These are phyloP conservation scores for Xerophyta viscosa DNA, from an alignment of 106 monocot genomes.

Conservation along the genomic window DNA sequence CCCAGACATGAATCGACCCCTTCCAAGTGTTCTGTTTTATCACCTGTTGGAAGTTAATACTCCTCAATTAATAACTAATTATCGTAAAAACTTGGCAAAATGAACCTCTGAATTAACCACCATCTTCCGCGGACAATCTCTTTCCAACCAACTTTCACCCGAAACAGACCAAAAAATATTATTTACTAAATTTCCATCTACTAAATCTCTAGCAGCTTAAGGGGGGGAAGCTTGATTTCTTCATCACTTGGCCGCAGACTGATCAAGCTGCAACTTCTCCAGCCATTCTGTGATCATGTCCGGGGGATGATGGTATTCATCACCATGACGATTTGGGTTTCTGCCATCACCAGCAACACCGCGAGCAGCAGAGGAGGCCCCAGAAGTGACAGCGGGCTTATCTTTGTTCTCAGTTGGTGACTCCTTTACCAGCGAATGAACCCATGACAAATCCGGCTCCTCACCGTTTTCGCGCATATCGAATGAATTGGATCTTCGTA, in stretches of 20 bases:
- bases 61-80: conserved; percentile 17
- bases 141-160: background rate
- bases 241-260: conserved; percentile 38
- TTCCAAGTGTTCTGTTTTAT: conserved; percentile 7
- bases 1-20: conserved; percentile 20
- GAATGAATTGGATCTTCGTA: conserved; percentile 53
- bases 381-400: background rate
- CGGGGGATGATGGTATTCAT: conserved; percentile 37
- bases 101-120: conserved; percentile 21
- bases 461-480: conserved; percentile 41
- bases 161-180: conserved; percentile 23
- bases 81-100: conserved; percentile 24
- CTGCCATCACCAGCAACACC: conserved; percentile 9
- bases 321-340: conserved; percentile 17
- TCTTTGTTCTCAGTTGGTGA: conserved; percentile 36
- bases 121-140: no score
- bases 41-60: conserved; percentile 15
- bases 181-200: conserved; percentile 18
- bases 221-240: conserved; percentile 5
- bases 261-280: conserved; percentile 79
- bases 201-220: background rate
- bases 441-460: conserved; percentile 73
- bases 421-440: conserved; percentile 72
- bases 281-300: conserved; percentile 66
- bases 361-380: background rate